These are phyloP conservation scores for Penicillium paneum DNA, from an alignment of 2,329 filamentous ascomycete species.

Conservation along the genomic window DNA sequence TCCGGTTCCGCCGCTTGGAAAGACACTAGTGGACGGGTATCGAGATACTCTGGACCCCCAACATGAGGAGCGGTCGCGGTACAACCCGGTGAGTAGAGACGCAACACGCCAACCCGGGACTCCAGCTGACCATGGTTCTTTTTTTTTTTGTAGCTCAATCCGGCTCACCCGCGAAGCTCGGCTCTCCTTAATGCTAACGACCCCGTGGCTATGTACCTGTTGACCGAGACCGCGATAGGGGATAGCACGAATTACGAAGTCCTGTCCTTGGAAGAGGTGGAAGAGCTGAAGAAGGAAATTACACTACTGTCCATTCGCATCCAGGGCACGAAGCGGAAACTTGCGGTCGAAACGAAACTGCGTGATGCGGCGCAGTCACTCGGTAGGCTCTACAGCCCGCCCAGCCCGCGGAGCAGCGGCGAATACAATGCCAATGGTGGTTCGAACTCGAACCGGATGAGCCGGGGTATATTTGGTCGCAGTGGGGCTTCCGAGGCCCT, in stretches of 20 bases:
- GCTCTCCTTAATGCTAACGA: conserved; percentile 49
- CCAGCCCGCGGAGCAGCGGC: conserved; percentile 52
- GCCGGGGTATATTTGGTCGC: conserved; percentile 50
- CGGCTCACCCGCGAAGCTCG: conserved; percentile 35
- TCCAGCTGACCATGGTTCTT: conserved; percentile 29
- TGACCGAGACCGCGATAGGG: conserved; percentile 87
- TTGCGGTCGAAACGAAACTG: conserved; percentile 88
- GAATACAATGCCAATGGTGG: conserved; percentile 30
- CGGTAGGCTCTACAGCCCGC: conserved; percentile 71
- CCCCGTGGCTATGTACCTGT: conserved; percentile 76
- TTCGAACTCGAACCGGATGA: conserved; percentile 47
- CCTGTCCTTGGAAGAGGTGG: conserved; percentile 85
- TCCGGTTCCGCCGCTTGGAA: conserved; percentile 34
- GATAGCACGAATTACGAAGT: conserved; percentile 86
- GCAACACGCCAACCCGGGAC: neutral
- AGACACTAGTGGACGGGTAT: conserved; percentile 59
- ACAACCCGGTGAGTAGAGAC: conserved; percentile 54
- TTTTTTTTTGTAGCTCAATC: conserved; percentile 55
- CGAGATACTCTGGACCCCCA: conserved; percentile 56
- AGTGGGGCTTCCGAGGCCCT: conserved; percentile 37
- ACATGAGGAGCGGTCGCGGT: conserved; percentile 53
- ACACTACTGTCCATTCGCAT: conserved; percentile 70
- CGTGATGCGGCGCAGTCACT: conserved; percentile 89
- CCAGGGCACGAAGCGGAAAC: conserved; percentile 74
- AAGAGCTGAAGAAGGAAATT: conserved; percentile 84